Conservation (phyloP, 108 stramenopile species). For the Cylindrotheca closterium region DNA sequence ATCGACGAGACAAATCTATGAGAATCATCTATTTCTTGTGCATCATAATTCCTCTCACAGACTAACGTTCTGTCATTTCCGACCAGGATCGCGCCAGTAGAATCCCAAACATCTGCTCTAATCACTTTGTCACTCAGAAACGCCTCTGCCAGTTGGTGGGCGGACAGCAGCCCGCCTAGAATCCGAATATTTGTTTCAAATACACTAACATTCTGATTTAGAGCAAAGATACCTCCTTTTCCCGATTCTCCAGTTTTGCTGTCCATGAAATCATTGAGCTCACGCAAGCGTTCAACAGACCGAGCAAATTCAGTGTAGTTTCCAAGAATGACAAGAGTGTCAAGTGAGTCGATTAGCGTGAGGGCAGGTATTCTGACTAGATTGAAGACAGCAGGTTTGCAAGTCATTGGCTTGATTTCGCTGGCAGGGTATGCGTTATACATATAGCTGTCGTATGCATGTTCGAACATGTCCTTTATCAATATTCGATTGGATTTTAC, state of each 20-base stretch:
- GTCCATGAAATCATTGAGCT: conserved; percentile 45
- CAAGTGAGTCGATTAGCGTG: conserved; percentile 91
- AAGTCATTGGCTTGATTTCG: conserved; percentile 84
- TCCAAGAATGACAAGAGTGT: conserved; percentile 83
- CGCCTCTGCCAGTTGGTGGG: conserved; percentile 78
- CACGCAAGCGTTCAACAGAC: conserved; percentile 76
- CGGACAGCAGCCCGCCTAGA: conserved; percentile 90
- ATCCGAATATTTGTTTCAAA: conserved; percentile 95
- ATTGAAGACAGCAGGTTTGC: conserved; percentile 73
- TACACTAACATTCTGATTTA: conserved; percentile 84
- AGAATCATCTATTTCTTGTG: background rate
- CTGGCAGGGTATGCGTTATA: conserved; percentile 86
- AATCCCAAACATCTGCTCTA: conserved; percentile 46
- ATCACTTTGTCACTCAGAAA: conserved; percentile 41
- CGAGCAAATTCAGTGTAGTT: conserved; percentile 91
- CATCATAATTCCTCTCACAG: background rate
- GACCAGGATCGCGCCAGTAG: conserved; percentile 33
- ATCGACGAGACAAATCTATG: background rate
- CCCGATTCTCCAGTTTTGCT: conserved; percentile 17
- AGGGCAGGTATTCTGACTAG: conserved; percentile 77
- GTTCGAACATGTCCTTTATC: conserved; percentile 72
- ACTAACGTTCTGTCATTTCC: conserved; percentile 11
- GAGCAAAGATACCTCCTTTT: conserved; percentile 61
- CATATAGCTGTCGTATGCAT: conserved; percentile 90
- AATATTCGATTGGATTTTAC: conserved; percentile 51